A percentile compares a stretch with the other conserved stretches of the same genome.
phyloP scores from a whole-genome alignment of 202 grass and related monocot genomes.

The Elaeis oleifera region DNA sequence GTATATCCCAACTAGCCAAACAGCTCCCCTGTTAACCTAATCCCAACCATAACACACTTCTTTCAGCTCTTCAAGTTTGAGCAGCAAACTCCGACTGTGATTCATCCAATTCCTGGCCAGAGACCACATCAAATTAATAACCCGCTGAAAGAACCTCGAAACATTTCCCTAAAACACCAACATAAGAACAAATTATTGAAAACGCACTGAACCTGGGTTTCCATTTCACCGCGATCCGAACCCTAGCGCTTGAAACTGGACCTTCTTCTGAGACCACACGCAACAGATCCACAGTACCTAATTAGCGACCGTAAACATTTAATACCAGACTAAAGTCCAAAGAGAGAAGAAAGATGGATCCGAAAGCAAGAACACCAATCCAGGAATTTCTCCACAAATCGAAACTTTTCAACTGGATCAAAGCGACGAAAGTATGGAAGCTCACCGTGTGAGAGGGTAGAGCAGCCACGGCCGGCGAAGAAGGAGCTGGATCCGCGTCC shows the following conservation, averaged over 20 bases:
- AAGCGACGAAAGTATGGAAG: not conserved
- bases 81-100: conserved; percentile 12
- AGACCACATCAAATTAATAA: not conserved
- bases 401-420: not conserved
- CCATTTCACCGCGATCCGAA: not conserved
- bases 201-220: not conserved
- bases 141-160: too few species aligned
- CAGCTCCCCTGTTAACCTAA: not conserved
- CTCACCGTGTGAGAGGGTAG: not conserved
- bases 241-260: conserved; percentile 33
- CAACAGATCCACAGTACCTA: not conserved
- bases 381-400: too few species aligned
- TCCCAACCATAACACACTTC: not conserved
- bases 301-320: too few species aligned
- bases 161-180: too few species aligned
- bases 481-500: not conserved
- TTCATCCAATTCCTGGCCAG: conserved; percentile 16
- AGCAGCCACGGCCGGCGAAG: not conserved
- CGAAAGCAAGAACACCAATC: too few species aligned
- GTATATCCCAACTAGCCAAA: too few species aligned
- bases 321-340: too few species aligned
- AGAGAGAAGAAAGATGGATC: too few species aligned
- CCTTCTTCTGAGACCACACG: conserved; percentile 26
- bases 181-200: not conserved
- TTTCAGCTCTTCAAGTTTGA: conserved; percentile 13